Conservation (phyloP, 2,329 filamentous ascomycete genomes). For the Talaromyces funiculosus region DNA sequence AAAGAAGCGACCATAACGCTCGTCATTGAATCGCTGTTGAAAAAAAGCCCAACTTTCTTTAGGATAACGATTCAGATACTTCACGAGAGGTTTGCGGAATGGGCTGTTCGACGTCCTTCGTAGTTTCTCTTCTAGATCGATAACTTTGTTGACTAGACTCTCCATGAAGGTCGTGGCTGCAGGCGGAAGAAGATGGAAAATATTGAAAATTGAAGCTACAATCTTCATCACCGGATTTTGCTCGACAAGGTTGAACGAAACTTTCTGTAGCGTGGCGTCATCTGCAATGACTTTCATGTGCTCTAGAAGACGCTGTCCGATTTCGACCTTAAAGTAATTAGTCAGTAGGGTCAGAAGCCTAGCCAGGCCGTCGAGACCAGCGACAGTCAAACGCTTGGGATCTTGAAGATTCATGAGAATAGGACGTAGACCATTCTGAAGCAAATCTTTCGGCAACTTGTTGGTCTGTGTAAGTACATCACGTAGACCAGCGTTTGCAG, state of each 20-base stretch:
- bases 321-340: conserved; percentile 99
- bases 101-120: conserved; percentile 85
- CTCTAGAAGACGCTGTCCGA: conserved; percentile 85
- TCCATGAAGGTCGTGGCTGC: conserved; percentile 90
- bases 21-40: conserved; percentile 70
- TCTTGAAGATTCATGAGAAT: conserved; percentile 97
- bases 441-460: conserved; percentile 88
- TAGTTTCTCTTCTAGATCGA: conserved; percentile 79
- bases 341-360: conserved; percentile 85
- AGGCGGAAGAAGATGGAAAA: conserved; percentile 90
- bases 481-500: conserved; percentile 84
- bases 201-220: conserved; percentile 88
- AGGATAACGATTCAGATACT: conserved; percentile 89
- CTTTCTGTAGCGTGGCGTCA: conserved; percentile 70
- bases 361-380: conserved; percentile 85
- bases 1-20: conserved; percentile 84
- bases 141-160: conserved; percentile 79
- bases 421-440: conserved; percentile 88
- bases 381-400: conserved; percentile 79
- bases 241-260: conserved; percentile 91
- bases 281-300: conserved; percentile 91
- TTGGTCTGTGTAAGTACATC: conserved; percentile 81
- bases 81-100: conserved; percentile 83
- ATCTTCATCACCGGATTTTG: conserved; percentile 91
- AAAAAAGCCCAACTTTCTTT: conserved; percentile 81